phyloP scores from a whole-genome alignment of 2,329 filamentous ascomycete species.

The Aquanectria penicillioides region DNA sequence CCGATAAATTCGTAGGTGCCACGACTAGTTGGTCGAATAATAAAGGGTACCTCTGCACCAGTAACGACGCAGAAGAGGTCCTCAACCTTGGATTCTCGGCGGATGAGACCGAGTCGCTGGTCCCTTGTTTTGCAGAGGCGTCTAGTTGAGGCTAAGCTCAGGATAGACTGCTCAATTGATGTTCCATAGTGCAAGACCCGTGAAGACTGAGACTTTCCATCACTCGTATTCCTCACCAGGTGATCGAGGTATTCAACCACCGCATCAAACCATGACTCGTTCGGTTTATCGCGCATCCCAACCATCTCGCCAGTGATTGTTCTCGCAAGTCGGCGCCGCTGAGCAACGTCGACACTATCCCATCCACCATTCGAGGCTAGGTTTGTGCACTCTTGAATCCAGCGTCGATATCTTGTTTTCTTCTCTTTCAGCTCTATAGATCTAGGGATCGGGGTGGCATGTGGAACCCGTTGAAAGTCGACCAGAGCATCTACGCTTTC shows the following conservation, averaged over 20 bases:
- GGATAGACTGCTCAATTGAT: background rate
- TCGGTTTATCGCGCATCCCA: background rate
- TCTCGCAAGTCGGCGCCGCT: background rate
- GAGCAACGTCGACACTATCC: background rate
- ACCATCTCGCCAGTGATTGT: background rate
- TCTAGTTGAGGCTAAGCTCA: background rate
- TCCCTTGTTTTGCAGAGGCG: background rate
- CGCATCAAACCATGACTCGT: background rate
- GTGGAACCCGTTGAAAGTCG: background rate
- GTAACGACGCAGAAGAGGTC: background rate
- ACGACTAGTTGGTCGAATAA: background rate
- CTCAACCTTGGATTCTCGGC: background rate
- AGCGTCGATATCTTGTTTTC: background rate
- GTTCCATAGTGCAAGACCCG: too few relatives aligned
- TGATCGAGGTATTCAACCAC: background rate
- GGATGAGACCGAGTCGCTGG: background rate
- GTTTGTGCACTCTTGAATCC: background rate
- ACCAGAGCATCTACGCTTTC: background rate
- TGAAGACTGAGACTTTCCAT: background rate
- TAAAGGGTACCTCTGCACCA: background rate
- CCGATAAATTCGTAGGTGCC: background rate
- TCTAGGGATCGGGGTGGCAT: too few relatives aligned
- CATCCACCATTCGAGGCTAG: background rate
- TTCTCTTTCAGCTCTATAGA: background rate
- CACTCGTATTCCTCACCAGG: background rate